A percentile compares a stretch with the other conserved stretches of the same genome.
phyloP scores from a whole-genome alignment of 1,284 basidiomycete species.

The Sporisorium scitamineum region DNA sequence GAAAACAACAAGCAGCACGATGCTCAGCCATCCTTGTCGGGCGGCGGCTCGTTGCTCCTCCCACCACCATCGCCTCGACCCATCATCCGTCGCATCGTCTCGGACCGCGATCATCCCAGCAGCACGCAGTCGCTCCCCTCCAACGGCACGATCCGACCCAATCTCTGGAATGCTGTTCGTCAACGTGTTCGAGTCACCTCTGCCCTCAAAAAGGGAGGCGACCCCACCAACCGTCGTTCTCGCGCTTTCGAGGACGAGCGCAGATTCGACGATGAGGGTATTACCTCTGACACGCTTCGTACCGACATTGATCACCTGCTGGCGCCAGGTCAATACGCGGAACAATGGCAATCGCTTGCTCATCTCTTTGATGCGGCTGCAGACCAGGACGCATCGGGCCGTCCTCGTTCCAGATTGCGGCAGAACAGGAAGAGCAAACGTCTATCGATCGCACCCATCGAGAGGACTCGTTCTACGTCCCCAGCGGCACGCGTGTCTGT shows the following conservation, averaged over 20 bases:
- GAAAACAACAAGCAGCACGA: not conserved
- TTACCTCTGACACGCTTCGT: constrained; percentile 50
- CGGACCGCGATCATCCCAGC: constrained; percentile 37
- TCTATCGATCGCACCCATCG: constrained; percentile 10
- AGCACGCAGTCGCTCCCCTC: constrained; percentile 40
- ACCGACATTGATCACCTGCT: constrained; percentile 33
- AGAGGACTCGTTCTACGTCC: not conserved
- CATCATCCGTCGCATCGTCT: constrained; percentile 39
- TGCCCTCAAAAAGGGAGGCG: constrained; percentile 20
- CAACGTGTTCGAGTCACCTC: constrained; percentile 44
- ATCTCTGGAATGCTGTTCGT: constrained; percentile 47
- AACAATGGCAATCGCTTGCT: constrained; percentile 60
- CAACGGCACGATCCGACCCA: constrained; percentile 26
- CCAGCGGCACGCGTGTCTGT: not conserved
- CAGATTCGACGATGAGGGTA: constrained; percentile 56
- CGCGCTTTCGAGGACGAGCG: constrained; percentile 38
- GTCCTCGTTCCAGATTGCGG: constrained; percentile 10
- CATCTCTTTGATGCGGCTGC: constrained; percentile 47
- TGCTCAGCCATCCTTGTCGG: not conserved
- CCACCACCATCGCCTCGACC: constrained; percentile 25
- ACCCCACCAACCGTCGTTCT: constrained; percentile 22
- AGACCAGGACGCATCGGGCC: constrained; percentile 6
- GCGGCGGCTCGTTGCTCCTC: constrained; percentile 33
- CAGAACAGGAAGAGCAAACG: constrained; percentile 30
- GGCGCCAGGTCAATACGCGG: constrained; percentile 46